Percentiles rank a stretch among this genome's conserved stretches.
Conservation (phyloP, 192 early-diverging fungal genomes). For the Funneliformis mosseae region DNA sequence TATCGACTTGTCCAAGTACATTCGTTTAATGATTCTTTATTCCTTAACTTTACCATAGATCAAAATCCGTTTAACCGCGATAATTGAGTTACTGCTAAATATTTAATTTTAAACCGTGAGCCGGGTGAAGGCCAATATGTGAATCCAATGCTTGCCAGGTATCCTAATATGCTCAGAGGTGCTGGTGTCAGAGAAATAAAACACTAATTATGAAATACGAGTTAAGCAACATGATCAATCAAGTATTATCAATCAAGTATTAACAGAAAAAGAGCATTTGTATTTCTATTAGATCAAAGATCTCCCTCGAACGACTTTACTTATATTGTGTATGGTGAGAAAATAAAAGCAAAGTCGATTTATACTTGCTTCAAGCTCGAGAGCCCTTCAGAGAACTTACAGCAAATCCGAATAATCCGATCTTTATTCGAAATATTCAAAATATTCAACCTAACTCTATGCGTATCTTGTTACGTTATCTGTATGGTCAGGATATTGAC, state of each 20-base stretch:
- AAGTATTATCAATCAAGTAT: too few relatives aligned
- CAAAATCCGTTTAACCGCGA: not conserved
- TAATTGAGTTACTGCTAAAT: not conserved
- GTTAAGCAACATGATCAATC: conserved; percentile 12
- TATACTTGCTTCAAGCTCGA: not conserved
- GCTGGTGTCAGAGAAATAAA: conserved; percentile 7
- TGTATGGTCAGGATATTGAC: conserved; percentile 18
- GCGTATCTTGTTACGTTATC: not conserved
- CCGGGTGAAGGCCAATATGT: not conserved
- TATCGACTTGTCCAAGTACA: not conserved
- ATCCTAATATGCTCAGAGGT: conserved; percentile 5
- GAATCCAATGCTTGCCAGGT: not conserved
- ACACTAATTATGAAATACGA: not conserved
- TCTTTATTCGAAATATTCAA: too few relatives aligned
- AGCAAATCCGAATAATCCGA: not conserved
- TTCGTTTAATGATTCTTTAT: not conserved
- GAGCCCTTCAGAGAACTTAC: not conserved
- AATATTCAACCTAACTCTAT: not conserved
- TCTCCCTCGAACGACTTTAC: not conserved
- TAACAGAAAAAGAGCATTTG: not conserved
- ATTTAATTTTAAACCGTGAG: not conserved
- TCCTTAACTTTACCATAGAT: conserved; percentile 8
- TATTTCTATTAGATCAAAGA: not conserved
- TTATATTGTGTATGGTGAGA: not conserved
- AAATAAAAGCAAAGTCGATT: not conserved